Percentiles rank a stretch among this genome's conserved stretches.
phyloP scores from a whole-genome alignment of 2,329 filamentous ascomycete genomes.

The Geosmithia flava region DNA sequence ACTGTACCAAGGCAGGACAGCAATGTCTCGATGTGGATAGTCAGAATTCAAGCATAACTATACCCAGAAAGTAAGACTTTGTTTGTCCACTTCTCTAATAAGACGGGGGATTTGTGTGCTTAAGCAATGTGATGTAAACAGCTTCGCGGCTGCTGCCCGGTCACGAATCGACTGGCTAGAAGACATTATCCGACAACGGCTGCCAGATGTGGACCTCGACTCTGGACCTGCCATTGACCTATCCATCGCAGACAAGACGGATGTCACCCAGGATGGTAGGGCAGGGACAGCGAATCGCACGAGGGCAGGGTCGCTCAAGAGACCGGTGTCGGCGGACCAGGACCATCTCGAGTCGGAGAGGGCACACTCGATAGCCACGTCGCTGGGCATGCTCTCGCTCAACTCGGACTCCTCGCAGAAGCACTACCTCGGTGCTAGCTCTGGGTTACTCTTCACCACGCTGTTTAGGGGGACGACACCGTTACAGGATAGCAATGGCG shows the following conservation, averaged over 20 bases:
- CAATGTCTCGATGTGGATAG: slow-evolving; percentile 23
- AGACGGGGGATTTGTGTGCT: too few relatives aligned
- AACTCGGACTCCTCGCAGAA: slow-evolving; percentile 22
- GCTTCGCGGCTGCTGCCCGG: slow-evolving; percentile 11
- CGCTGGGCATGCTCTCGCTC: slow-evolving; percentile 21
- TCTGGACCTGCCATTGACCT: slow-evolving; percentile 13
- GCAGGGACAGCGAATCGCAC: too few relatives aligned
- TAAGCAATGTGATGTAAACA: too few relatives aligned
- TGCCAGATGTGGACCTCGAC: slow-evolving; percentile 15
- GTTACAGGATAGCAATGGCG: too few relatives aligned
- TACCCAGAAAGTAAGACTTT: slow-evolving; percentile 19
- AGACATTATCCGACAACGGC: slow-evolving; percentile 11
- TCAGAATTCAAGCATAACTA: slow-evolving; percentile 17
- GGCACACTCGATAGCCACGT: slow-evolving; percentile 16
- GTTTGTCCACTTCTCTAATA: too few relatives aligned
- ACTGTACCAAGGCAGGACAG: slow-evolving; percentile 20
- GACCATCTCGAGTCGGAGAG: slow-evolving; percentile 2
- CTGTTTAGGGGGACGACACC: slow-evolving; percentile 10
- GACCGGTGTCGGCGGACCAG: background rate
- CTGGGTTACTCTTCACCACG: slow-evolving; percentile 19
- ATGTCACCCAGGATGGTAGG: slow-evolving; percentile 2
- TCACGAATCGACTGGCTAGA: slow-evolving; percentile 21
- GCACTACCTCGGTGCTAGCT: slow-evolving; percentile 23
- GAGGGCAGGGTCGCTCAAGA: background rate
- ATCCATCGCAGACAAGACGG: slow-evolving; percentile 7